These are phyloP conservation scores for Termitomyces sp. DNA, from an alignment of 768 basidiomycete species.

Conservation along the genomic window DNA sequence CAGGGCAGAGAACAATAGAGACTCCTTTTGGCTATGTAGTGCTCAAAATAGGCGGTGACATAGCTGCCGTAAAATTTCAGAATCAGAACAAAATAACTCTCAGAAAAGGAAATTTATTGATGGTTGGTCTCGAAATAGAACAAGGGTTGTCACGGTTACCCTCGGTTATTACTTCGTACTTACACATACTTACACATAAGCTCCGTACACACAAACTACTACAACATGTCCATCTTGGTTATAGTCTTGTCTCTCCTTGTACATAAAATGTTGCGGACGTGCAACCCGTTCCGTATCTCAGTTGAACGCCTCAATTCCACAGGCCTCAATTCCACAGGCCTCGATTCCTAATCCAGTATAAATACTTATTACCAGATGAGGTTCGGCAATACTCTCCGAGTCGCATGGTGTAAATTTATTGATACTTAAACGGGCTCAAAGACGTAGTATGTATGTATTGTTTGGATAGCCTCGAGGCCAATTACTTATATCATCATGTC, in stretches of 20 bases:
- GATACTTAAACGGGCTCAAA: neutral
- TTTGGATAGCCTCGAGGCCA: neutral
- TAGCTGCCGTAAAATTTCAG: neutral
- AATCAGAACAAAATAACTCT: slow-evolving; percentile 9
- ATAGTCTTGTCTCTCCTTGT: neutral
- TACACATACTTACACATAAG: neutral
- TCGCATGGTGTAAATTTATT: neutral
- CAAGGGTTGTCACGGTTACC: slow-evolving; percentile 15
- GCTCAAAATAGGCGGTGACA: neutral
- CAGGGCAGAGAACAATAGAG: slow-evolving; percentile 5
- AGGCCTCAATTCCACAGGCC: neutral
- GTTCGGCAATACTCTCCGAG: too few species aligned
- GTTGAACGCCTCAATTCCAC: neutral
- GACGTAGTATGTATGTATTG: neutral
- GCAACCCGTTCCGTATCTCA: neutral
- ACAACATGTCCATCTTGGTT: neutral
- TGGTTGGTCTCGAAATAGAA: slow-evolving; percentile 9
- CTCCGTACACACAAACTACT: neutral
- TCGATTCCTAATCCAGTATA: neutral
- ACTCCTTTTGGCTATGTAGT: neutral
- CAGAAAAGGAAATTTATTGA: neutral
- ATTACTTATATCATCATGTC: neutral
- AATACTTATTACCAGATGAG: neutral
- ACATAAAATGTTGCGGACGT: neutral
- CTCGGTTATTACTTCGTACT: neutral